Evolutionary conservation across 257 asterid genomes (phyloP), one percentile per base, ranked within the genome.

Genomic region (Penstemon newberryi): DNA sequence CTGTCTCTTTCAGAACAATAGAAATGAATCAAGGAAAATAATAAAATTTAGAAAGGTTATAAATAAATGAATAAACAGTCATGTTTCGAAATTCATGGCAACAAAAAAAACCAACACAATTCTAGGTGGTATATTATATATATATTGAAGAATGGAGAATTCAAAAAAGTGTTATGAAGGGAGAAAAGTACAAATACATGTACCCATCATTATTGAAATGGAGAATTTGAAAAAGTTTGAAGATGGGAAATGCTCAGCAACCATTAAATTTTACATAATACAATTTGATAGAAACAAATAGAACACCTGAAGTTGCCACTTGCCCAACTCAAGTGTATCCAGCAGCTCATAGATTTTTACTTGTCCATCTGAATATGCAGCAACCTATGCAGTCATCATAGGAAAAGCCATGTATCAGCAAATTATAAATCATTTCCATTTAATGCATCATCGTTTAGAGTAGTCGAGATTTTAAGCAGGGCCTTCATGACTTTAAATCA

Each of bases 251-350:
- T 42, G 57, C 39, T 51, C 3, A 54, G 60, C 15, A 60, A 43
- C 9, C 58, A 51, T 45, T 15, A 72, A 6, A 40, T 13, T 37
- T 18, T 46, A 52, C 54, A 72, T 18, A 53, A 56, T 44, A 55
- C 11, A 46, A 69, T 15, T 41, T 8, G 37, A 51, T 13, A 53
- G 69, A 52, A 64, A 59, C 71, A 73, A 67, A 65, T 33, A 65
- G 46, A 74, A 78, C 70, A 90, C 98, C 98, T 93, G 98, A 80
- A 93, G 94, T 74, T 93, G 98, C 97, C 98, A 93, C 63, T 80
- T 88, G 78, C 75, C 92, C 84, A 93, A 75, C 64, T 84, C 95
- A 65, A 93, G 88, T n/a, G 87, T 86, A 79, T 88, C 96, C 44
- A 75, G 86, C 43, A 88, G 94, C 84, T 87, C 95, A 73, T 79